Conservation (phyloP, 768 basidiomycete genomes). For the Nidularia sp. region DNA sequence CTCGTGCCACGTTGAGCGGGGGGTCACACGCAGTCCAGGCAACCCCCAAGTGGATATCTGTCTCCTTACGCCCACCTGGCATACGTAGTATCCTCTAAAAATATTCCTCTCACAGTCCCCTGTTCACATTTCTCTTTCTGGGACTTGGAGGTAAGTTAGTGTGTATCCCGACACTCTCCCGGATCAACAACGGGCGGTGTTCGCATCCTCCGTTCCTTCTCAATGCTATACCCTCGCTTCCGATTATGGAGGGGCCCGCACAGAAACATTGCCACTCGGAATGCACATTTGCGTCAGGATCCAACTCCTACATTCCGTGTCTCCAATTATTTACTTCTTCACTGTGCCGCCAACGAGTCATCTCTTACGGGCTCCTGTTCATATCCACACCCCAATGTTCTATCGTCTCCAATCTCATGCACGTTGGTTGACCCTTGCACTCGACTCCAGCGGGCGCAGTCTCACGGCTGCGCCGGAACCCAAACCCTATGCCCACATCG, state of each 20-base stretch:
- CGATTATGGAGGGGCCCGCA: too few relatives aligned
- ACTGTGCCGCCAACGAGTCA: too few relatives aligned
- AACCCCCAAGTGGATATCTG: background rate
- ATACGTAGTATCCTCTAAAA: background rate
- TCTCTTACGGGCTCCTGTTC: too few relatives aligned
- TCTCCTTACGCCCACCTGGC: background rate
- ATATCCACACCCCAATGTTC: background rate
- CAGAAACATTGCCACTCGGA: too few relatives aligned
- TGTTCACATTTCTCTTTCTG: background rate
- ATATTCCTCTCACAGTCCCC: background rate
- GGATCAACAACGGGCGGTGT: background rate
- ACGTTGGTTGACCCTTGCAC: background rate
- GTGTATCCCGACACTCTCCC: background rate
- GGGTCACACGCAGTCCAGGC: background rate
- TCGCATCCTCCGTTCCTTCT: too few relatives aligned
- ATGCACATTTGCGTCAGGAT: too few relatives aligned
- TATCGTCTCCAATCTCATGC: background rate
- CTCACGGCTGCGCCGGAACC: background rate
- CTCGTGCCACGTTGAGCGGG: slow-evolving; percentile 25
- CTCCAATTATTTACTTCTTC: too few relatives aligned
- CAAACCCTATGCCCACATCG: background rate
- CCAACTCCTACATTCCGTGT: too few relatives aligned
- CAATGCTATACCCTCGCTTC: too few relatives aligned
- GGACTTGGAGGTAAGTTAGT: too few relatives aligned
- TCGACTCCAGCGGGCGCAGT: background rate